Evolutionary conservation across 306 rosid species (phyloP).

Genomic region (Arachis stenosperma): DNA sequence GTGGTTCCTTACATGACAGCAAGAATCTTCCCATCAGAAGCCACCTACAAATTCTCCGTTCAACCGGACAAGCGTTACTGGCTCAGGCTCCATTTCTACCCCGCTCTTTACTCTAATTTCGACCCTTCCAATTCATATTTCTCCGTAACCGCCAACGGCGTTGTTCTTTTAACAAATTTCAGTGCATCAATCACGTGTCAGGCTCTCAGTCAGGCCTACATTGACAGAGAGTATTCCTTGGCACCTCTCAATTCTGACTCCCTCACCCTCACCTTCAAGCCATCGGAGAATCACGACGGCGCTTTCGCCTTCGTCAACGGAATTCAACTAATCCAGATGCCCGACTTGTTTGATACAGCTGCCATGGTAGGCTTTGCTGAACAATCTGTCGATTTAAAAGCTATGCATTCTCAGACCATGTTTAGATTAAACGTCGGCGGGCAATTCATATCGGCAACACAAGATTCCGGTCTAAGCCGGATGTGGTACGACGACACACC

Average conservation of each 20-base stretch:
- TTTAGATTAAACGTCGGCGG: conserved; percentile 59
- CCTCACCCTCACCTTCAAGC: conserved; percentile 46
- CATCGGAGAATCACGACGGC: conserved; percentile 38
- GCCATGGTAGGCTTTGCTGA: conserved; percentile 34
- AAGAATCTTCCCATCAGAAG: conserved; percentile 41
- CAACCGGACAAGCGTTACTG: conserved; percentile 43
- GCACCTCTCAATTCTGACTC: conserved; percentile 41
- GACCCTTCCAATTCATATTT: conserved; percentile 45
- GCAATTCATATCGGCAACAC: conserved; percentile 47
- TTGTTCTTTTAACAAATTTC: conserved; percentile 50
- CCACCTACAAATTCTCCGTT: conserved; percentile 45
- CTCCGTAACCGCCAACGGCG: conserved; percentile 41
- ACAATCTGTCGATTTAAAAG: conserved; percentile 33
- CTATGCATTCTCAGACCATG: conserved; percentile 49
- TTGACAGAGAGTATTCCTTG: conserved; percentile 52
- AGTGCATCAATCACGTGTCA: conserved; percentile 51
- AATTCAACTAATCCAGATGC: conserved; percentile 46
- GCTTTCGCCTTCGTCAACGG: conserved; percentile 57
- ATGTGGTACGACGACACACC: conserved; percentile 62
- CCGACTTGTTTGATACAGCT: conserved; percentile 40
- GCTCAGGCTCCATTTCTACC: conserved; percentile 61
- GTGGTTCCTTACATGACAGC: conserved; percentile 58
- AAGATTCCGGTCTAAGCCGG: conserved; percentile 51
- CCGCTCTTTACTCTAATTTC: conserved; percentile 36
- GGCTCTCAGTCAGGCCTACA: conserved; percentile 57